A percentile compares a stretch with the other conserved stretches of the same genome.
These are phyloP conservation scores for Boletus insuetus DNA, from an alignment of 768 basidiomycete genomes.

Conservation along the genomic window DNA sequence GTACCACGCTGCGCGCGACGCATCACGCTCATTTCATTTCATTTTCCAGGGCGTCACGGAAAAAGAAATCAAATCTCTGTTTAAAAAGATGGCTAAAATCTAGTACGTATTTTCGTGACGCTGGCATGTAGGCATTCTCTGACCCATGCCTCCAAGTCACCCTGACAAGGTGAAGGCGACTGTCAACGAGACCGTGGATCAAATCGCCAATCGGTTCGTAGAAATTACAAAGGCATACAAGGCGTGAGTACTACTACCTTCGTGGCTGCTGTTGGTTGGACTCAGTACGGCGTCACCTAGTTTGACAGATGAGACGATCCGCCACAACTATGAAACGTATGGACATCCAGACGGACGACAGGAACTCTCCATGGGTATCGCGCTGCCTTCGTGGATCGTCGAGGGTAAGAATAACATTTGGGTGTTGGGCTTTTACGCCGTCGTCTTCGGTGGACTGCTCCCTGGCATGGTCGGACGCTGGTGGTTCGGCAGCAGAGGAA, in stretches of 20 bases:
- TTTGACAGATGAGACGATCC: constrained; percentile 88
- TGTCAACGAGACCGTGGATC: constrained; percentile 81
- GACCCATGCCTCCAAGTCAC: constrained; percentile 53
- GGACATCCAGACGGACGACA: constrained; percentile 98
- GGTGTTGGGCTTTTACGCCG: constrained; percentile 84
- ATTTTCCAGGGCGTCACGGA: constrained; percentile 59
- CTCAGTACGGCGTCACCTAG: constrained; percentile 34
- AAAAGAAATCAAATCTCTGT: constrained; percentile 95
- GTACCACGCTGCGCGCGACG: background rate
- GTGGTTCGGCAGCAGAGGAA: constrained; percentile 93
- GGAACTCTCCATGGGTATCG: constrained; percentile 91
- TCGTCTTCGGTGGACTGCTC: constrained; percentile 84
- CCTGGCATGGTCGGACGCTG: constrained; percentile 89
- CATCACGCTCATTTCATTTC: background rate
- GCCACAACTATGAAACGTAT: constrained; percentile 84
- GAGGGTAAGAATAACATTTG: constrained; percentile 89
- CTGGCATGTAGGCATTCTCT: background rate
- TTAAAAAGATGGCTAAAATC: constrained; percentile 84
- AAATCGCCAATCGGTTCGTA: constrained; percentile 84
- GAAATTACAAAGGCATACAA: constrained; percentile 98
- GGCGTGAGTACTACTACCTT: constrained; percentile 46
- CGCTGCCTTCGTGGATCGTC: constrained; percentile 90
- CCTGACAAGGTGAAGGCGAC: constrained; percentile 92
- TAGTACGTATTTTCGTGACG: constrained; percentile 49
- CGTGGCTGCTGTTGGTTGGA: background rate